Conservation (phyloP, 352 stramenopile genomes). For the Globisporangium okanoganense region DNA sequence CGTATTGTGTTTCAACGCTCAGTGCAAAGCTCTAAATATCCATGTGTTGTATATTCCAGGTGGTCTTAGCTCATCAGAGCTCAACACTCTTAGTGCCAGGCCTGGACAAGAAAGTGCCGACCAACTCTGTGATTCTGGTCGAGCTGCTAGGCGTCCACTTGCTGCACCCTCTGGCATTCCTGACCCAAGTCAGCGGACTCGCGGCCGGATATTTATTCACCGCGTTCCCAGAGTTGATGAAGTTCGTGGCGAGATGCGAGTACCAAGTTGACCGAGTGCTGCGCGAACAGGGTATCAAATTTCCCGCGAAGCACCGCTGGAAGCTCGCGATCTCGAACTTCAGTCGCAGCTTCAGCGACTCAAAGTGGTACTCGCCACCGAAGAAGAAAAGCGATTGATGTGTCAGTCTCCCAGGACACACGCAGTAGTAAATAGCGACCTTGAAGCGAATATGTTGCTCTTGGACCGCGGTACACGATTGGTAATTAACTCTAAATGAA, state of each 20-base stretch:
- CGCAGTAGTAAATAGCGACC: too few species aligned
- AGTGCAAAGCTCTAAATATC: neutral
- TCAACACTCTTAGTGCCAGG: slow-evolving; percentile 11
- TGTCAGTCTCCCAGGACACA: neutral
- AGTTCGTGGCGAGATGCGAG: slow-evolving; percentile 5
- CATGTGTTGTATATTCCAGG: neutral
- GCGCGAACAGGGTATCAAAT: slow-evolving; percentile 10
- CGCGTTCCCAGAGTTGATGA: slow-evolving; percentile 9
- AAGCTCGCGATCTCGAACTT: slow-evolving; percentile 10
- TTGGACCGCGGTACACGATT: too few species aligned
- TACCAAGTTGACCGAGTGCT: slow-evolving; percentile 1
- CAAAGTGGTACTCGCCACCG: slow-evolving; percentile 7
- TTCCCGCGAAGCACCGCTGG: slow-evolving; percentile 14
- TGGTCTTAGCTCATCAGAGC: slow-evolving; percentile 23
- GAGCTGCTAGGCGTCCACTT: slow-evolving; percentile 51
- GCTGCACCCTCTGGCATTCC: slow-evolving; percentile 37
- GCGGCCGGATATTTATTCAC: slow-evolving; percentile 26
- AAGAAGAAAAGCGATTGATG: neutral
- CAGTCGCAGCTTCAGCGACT: neutral
- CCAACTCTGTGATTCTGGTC: slow-evolving; percentile 38
- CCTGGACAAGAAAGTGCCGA: slow-evolving; percentile 23
- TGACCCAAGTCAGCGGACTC: slow-evolving; percentile 51
- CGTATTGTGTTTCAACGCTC: neutral
- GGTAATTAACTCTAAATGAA: too few species aligned
- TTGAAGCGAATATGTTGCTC: too few species aligned